Evolutionary conservation across 495 filamentous ascomycete species (phyloP).

Genomic region (Aspergillus nidulans): DNA sequence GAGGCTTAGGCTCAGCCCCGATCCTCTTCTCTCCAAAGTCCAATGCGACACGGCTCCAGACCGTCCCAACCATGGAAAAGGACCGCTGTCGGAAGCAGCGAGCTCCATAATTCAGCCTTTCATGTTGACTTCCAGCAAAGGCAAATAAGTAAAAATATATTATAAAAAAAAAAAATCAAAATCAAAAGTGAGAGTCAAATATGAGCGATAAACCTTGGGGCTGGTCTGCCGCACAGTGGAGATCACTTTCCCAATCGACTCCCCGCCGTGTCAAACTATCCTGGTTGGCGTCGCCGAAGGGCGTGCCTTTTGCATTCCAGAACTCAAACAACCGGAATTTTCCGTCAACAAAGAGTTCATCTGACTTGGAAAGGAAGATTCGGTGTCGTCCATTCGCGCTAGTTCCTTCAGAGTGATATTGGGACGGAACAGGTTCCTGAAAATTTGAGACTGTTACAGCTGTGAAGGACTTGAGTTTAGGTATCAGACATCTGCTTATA

Average conservation of each 20-base stretch:
- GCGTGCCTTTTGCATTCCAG: slow-evolving; percentile 20
- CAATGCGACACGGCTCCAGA: not conserved
- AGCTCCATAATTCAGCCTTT: not conserved
- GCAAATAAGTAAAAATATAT: too few species aligned
- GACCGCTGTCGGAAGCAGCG: not conserved
- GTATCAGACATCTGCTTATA: too few species aligned
- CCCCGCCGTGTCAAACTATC: slow-evolving; percentile 11
- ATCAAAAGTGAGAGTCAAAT: too few species aligned
- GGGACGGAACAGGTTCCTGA: not conserved
- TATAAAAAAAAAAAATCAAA: too few species aligned
- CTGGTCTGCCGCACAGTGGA: not conserved
- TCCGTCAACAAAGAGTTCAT: slow-evolving; percentile 9
- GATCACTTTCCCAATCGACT: slow-evolving; percentile 14
- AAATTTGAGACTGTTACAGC: not conserved
- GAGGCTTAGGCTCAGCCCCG: slow-evolving; percentile 11
- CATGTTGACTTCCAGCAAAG: not conserved
- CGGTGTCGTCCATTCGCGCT: not conserved
- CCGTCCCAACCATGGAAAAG: not conserved
- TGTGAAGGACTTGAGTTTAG: too few species aligned
- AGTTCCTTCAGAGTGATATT: not conserved
- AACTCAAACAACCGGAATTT: slow-evolving; percentile 20
- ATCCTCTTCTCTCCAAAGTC: not conserved
- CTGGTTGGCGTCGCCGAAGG: slow-evolving; percentile 31
- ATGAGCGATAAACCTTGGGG: not conserved
- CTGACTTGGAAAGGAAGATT: not conserved